Conservation (phyloP, 306 rosid genomes). For the Glycine latifolia region DNA sequence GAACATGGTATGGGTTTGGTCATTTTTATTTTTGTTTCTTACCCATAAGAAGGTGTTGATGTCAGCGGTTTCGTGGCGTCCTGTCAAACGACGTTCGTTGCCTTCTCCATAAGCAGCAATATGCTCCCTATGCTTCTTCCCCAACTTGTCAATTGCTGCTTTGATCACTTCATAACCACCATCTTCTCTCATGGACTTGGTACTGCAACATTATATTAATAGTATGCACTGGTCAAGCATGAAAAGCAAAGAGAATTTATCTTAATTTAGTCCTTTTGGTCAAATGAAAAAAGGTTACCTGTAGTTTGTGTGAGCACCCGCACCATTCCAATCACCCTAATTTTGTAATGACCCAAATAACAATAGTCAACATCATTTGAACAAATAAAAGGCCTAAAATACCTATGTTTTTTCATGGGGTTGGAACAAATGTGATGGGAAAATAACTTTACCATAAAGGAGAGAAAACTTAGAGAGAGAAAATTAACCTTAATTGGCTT, state of each 20-base stretch:
- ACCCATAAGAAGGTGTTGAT: slow-evolving; percentile 93
- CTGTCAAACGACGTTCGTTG: slow-evolving; percentile 91
- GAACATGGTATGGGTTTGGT: neutral
- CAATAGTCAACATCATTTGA: slow-evolving; percentile 7
- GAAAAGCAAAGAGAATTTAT: neutral
- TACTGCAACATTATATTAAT: slow-evolving; percentile 54
- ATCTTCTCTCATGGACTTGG: slow-evolving; percentile 78
- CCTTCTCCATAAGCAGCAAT: slow-evolving; percentile 98
- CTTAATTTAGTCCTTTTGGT: neutral
- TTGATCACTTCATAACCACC: slow-evolving; percentile 89
- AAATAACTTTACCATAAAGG: too few relatives aligned
- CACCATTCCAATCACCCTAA: slow-evolving; percentile 98
- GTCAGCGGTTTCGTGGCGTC: slow-evolving; percentile 87
- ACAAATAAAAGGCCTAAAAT: neutral
- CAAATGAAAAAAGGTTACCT: slow-evolving; percentile 54
- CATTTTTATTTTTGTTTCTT: slow-evolving; percentile 26
- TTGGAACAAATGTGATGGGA: neutral
- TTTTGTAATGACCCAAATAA: neutral
- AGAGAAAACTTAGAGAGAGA: too few relatives aligned
- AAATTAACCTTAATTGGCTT: slow-evolving; percentile 81
- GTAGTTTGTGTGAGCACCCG: slow-evolving; percentile 98
- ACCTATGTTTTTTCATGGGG: neutral
- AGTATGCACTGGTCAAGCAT: neutral
- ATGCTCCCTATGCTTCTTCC: slow-evolving; percentile 78
- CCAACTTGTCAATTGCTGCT: slow-evolving; percentile 79